phyloP scores from a whole-genome alignment of 2,329 filamentous ascomycete genomes.

The Apiospora kogelbergensis region DNA sequence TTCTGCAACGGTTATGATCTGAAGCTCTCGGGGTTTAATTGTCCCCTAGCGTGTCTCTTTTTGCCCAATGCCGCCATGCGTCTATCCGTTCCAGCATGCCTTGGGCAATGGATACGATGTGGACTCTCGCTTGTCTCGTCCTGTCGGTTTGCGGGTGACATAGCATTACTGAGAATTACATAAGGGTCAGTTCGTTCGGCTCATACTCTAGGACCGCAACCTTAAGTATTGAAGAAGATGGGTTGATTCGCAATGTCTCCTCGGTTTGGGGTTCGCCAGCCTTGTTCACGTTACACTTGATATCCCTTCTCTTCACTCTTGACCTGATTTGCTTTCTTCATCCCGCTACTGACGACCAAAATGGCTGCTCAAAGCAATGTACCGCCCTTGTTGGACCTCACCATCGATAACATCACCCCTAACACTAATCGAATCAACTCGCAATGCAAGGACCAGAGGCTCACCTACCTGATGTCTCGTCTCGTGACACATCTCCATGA shows the following conservation, averaged over 20 bases:
- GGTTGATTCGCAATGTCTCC: background rate
- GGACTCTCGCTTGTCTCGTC: background rate
- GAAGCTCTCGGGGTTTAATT: background rate
- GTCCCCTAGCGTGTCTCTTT: background rate
- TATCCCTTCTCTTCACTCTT: background rate
- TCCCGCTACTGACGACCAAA: background rate
- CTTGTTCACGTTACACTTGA: background rate
- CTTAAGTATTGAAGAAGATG: background rate
- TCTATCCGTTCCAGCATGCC: background rate
- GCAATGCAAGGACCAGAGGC: slow-evolving; percentile 61
- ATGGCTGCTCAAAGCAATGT: slow-evolving; percentile 25
- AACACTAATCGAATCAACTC: slow-evolving; percentile 77
- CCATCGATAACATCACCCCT: slow-evolving; percentile 77
- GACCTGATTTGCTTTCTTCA: background rate
- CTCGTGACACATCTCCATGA: slow-evolving; percentile 79
- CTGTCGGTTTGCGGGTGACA: background rate
- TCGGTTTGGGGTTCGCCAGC: background rate
- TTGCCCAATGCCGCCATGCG: background rate
- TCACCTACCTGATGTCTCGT: slow-evolving; percentile 71
- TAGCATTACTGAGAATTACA: slow-evolving; percentile 4
- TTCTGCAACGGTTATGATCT: background rate
- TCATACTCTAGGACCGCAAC: slow-evolving; percentile 3
- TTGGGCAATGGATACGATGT: slow-evolving; percentile 2
- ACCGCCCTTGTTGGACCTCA: slow-evolving; percentile 66
- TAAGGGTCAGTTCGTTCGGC: background rate